These are phyloP conservation scores for Chaetomiaceae sp. DNA, from an alignment of 2,329 filamentous ascomycete species.

Conservation along the genomic window DNA sequence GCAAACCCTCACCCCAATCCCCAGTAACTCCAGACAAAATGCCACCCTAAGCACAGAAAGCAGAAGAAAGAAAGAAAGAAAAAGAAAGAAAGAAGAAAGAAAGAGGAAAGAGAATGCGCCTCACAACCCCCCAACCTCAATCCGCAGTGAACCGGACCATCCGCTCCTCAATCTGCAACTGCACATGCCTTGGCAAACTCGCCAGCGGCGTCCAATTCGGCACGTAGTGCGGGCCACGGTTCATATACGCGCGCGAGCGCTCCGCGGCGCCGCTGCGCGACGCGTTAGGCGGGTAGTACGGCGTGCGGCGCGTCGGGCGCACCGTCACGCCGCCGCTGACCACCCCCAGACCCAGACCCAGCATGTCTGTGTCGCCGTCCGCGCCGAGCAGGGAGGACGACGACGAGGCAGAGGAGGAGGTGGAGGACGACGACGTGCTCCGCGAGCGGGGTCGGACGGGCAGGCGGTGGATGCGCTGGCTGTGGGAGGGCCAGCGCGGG, in stretches of 20 bases:
- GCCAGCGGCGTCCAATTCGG: conserved; percentile 22
- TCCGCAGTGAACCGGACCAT: conserved; percentile 17
- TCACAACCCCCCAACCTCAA: too few species aligned
- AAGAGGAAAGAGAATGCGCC: too few species aligned
- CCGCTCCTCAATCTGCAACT: conserved; percentile 17
- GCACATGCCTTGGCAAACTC: conserved; percentile 17
- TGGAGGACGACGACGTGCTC: conserved; percentile 5
- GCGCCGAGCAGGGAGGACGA: too few species aligned
- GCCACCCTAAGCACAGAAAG: too few species aligned
- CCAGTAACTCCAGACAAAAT: too few species aligned
- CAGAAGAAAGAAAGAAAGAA: too few species aligned
- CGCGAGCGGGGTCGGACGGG: conserved; percentile 7
- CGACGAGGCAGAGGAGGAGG: background rate
- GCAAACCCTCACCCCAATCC: too few species aligned
- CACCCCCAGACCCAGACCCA: too few species aligned
- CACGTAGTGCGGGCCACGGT: conserved; percentile 18
- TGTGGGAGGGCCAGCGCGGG: conserved; percentile 10
- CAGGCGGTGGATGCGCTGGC: conserved; percentile 10
- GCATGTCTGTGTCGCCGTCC: too few species aligned
- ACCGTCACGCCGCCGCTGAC: background rate
- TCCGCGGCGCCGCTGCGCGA: conserved; percentile 14
- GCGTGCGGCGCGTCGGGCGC: conserved; percentile 14
- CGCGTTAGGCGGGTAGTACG: conserved; percentile 22
- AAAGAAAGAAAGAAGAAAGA: too few species aligned
- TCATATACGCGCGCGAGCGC: conserved; percentile 18